Conservation (phyloP, 192 early-diverging fungal genomes). For the Allomyces macrogynus region DNA sequence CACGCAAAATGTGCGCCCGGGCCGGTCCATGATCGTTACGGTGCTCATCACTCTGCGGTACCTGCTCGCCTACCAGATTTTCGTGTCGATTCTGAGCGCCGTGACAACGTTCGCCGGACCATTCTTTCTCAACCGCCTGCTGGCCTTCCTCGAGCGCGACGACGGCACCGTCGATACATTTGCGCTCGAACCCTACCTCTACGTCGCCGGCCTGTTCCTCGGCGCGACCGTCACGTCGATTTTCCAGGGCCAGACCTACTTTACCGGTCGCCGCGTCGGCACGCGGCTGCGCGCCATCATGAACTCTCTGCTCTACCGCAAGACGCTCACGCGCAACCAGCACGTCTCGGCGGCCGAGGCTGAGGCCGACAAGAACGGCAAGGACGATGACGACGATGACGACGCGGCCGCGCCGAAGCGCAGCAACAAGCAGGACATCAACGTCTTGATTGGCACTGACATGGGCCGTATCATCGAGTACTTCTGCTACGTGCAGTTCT, state of each 20-base stretch:
- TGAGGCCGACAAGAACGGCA: not conserved
- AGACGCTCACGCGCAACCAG: not conserved
- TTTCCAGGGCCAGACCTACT: not conserved
- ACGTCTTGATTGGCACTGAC: constrained; percentile 16
- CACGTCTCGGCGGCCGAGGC: not conserved
- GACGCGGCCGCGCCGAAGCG: not conserved
- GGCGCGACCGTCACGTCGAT: not conserved
- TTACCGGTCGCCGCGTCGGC: not conserved
- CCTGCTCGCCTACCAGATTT: not conserved
- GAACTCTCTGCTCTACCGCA: not conserved
- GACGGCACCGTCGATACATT: not conserved
- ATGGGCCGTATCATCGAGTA: constrained; percentile 36
- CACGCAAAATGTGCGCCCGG: not conserved
- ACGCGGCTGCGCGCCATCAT: not conserved
- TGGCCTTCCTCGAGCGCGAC: not conserved
- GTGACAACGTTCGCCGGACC: not conserved
- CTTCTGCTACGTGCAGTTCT: constrained; percentile 27
- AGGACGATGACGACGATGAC: not conserved
- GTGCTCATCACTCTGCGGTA: not conserved
- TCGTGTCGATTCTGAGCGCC: not conserved
- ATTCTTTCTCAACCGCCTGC: not conserved
- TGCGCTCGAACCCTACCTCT: not conserved
- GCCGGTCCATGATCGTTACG: not conserved
- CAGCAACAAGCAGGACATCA: not conserved
- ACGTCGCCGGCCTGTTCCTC: not conserved